phyloP scores from a whole-genome alignment of 192 early-diverging fungal species.

The Backusella circina region DNA sequence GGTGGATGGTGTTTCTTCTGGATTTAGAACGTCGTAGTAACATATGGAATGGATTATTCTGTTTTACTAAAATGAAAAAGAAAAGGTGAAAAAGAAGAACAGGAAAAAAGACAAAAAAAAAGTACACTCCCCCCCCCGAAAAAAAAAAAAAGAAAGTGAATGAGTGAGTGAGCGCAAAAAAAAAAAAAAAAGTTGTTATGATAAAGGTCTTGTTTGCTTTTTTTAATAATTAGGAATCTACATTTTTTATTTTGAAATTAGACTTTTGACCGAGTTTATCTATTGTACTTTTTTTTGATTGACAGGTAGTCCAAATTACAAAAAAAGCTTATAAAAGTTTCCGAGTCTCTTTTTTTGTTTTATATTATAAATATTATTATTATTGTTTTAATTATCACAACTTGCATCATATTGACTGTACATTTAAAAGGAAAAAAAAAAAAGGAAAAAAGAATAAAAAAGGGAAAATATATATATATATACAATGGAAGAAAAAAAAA shows the following conservation, averaged over 20 bases:
- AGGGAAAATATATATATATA: not conserved
- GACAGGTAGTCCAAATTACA: not conserved
- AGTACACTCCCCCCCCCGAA: not conserved
- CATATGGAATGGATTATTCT: no score
- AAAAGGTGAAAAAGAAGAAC: not conserved
- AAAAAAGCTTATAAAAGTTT: not conserved
- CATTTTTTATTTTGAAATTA: not conserved
- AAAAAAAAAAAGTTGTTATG: no score
- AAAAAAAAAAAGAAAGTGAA: not conserved
- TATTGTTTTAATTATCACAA: not conserved
- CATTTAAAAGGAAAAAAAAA: not conserved
- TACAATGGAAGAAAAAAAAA: not conserved
- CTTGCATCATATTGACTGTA: not conserved
- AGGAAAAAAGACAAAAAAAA: not conserved
- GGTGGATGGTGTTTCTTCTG: conserved; percentile 37
- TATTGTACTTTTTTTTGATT: not conserved
- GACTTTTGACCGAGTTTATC: not conserved
- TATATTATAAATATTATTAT: not conserved
- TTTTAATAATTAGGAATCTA: not conserved
- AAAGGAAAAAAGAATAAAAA: not conserved
- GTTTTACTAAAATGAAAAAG: not conserved
- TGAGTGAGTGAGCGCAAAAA: no score
- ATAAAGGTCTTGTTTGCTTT: not conserved
- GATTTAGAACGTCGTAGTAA: conserved; percentile 7
- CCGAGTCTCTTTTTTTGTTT: not conserved